Evolutionary conservation across 2,329 filamentous ascomycete species (phyloP).

Genomic region (Tolypocladium nubicola): DNA sequence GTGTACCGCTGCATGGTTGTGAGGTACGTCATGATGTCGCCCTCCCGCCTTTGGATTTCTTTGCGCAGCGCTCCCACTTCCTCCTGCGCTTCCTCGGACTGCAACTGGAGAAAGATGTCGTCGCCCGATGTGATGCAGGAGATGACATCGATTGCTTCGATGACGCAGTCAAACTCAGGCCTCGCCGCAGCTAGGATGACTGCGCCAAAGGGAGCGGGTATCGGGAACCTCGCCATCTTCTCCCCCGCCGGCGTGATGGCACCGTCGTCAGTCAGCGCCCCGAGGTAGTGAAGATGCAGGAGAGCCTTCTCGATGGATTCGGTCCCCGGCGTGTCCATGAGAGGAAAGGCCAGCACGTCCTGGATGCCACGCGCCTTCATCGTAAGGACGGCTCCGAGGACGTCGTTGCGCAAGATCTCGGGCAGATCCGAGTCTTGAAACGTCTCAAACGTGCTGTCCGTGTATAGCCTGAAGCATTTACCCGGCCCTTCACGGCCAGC

Average conservation of each 20-base stretch:
- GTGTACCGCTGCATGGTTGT: conserved; percentile 53
- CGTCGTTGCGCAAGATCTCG: conserved; percentile 84
- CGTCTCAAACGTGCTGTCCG: conserved; percentile 60
- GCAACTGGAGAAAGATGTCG: conserved; percentile 50
- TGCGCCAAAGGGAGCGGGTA: conserved; percentile 70
- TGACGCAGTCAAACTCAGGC: conserved; percentile 59
- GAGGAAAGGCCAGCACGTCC: conserved; percentile 71
- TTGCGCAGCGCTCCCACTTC: conserved; percentile 42
- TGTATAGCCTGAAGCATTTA: conserved; percentile 84
- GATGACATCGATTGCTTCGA: conserved; percentile 79
- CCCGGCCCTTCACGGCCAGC: conserved; percentile 87
- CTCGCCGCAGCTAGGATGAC: conserved; percentile 72
- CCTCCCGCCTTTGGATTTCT: conserved; percentile 50
- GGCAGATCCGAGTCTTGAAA: conserved; percentile 68
- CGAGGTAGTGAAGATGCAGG: conserved; percentile 67
- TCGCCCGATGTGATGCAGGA: conserved; percentile 52
- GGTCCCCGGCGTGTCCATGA: conserved; percentile 70
- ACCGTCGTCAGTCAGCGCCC: conserved; percentile 62
- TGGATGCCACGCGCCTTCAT: conserved; percentile 88
- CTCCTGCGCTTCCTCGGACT: conserved; percentile 45
- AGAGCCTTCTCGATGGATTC: conserved; percentile 76
- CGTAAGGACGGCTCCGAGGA: conserved; percentile 74
- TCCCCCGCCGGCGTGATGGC: conserved; percentile 62
- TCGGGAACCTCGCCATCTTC: conserved; percentile 72
- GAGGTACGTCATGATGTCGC: conserved; percentile 54